Evolutionary conservation across 306 rosid species (phyloP).

Genomic region (Alnus rubra): DNA sequence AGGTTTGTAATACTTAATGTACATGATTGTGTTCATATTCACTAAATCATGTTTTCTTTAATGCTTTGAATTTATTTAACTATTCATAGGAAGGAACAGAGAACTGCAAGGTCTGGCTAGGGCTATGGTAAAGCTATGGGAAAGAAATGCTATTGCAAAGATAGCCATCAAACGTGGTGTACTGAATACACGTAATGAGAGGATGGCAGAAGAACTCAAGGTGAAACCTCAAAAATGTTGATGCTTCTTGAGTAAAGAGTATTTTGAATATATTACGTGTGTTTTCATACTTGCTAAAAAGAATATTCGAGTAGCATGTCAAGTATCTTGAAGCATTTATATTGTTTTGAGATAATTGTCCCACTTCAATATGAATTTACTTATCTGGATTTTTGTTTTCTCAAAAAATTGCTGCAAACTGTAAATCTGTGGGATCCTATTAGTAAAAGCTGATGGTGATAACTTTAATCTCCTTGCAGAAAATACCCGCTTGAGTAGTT

Average conservation of each 20-base stretch:
- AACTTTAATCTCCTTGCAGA: neutral
- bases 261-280: conserved; percentile 24
- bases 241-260: conserved; percentile 13
- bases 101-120: conserved; percentile 90
- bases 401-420: neutral
- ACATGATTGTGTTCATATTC: conserved; percentile 27
- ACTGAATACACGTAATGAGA: conserved; percentile 67
- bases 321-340: neutral
- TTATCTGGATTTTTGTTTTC: neutral
- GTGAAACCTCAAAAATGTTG: conserved; percentile 41
- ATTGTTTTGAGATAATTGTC: conserved; percentile 10
- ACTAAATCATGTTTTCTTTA: neutral
- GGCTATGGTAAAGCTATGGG: conserved; percentile 90
- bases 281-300: conserved; percentile 15
- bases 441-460: neutral
- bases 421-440: neutral
- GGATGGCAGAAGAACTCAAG: conserved; percentile 94
- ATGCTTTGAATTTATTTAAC: conserved; percentile 23
- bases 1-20: conserved; percentile 51
- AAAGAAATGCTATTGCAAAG: conserved; percentile 76
- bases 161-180: conserved; percentile 99
- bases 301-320: neutral
- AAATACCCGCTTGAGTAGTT: neutral
- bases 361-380: neutral
- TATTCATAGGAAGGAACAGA: conserved; percentile 75